Base-by-base conservation (phyloP, 2,329 filamentous ascomycete species). In the Alternaria rosae region DNA sequence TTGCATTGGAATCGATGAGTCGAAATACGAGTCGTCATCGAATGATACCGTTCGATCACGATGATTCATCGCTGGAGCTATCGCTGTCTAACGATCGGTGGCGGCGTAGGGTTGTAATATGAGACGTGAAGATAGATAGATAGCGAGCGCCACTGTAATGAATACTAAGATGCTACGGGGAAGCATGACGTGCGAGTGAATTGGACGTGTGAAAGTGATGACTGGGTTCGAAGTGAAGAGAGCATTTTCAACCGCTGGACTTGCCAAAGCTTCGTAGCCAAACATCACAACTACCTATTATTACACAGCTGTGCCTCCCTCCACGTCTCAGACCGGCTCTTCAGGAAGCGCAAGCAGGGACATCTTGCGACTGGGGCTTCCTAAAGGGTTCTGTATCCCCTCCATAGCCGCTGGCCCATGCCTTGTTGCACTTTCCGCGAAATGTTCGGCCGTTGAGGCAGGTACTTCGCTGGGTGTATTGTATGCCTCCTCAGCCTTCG, bases 311-410 rank as follows among this genome's bases (percentile, higher is more conserved):
- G 65, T 66, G 13, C 70, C 70, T 54, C 65, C 72, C 35, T 81
- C 79, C 5, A 80, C 68, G 68, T 84, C 82, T 17, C 69, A 68
- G 6, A 82, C 70, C 3, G 81, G 78, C 38, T 82, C 78, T 53
- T 76, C 72, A 3, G 81, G 79, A n/a, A 82, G 53, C 6, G 71
- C 59, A 64, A 83, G 82, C 79, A 84, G 82, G 4, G 80, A 77
- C n/a, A 81, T 50, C 48, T 76, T 80, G 43, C 73, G 76, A 15
- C 64, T 65, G 7, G 78, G 63, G 10, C 66, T 73, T 6, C 65
- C 70, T 35, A 76, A 68, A 3, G 70, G 69, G 41, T 72, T 71
- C 20, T 61, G 51, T 26, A 74, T 62, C 8, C 71, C 72, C 10
- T 61, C 58, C 21, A 51, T 20, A 13, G 8, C 54, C 17, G 17